Base-by-base conservation (phyloP, 2,329 filamentous ascomycete species). In the Aspergillus ochraceoroseus region DNA sequence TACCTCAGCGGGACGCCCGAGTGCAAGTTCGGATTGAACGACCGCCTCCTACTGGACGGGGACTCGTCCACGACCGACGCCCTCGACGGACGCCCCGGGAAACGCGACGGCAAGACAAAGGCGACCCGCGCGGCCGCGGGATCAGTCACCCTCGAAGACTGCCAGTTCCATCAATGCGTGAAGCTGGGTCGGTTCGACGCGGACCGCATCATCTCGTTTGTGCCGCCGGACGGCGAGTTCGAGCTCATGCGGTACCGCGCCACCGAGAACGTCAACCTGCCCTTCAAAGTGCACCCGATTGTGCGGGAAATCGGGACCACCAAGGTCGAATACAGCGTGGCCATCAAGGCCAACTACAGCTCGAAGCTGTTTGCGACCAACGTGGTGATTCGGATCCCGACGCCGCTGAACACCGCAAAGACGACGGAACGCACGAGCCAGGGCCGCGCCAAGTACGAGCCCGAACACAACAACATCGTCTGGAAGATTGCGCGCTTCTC, bases 401-500 rank as follows among this genome's bases (percentile, higher is more conserved):
- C 92, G 3, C 92, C 92, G 8, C 77, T 98, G 38, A 98, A 98
- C 70, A 96, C 94, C 2, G 92, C 92, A 31, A 84, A 84, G 61
- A 95, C 94, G 46, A 90, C 83, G 1, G 88, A 95, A 68, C 81
- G 92, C 34, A 94, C 89, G 47, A 92, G 85, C 1, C 89, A 96
- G 67, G 94, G 92, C 45, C 95, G 95, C 63, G 92, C 92, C 43
- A 96, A 95, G 68, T 98, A 98, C 67, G 94, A 98, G 68, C 94
- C 92, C 0, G 86, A 89, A 49, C 89, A 95, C 62, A 98, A 98
- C 72, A 87, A 90, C 59, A 96, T 98, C 50, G 85, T 96, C 8
- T 98, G 92, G 92, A 96, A 95, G 75, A 96, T 98, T 53, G 85
- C 89, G 8, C 79, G 92, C n/a, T 98, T 98, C 68, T 92, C 89